Percentiles rank a stretch among this genome's conserved stretches.
Evolutionary conservation across 1,139 yeast species (phyloP).

Genomic region (Lodderomyces jiufengensis): DNA sequence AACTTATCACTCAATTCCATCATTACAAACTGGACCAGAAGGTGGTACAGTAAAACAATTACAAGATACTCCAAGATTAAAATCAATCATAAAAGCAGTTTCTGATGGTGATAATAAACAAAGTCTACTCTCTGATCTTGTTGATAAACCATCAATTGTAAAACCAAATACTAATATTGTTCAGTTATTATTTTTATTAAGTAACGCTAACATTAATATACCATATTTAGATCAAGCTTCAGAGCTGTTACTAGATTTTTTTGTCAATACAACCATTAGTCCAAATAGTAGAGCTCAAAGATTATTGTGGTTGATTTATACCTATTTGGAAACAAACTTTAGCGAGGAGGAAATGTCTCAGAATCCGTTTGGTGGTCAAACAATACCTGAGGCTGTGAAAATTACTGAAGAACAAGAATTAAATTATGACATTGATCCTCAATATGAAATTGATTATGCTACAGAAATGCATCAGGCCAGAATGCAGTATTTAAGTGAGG

Average conservation of each 20-base stretch:
- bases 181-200: slow-evolving; percentile 69
- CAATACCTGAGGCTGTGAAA: slow-evolving; percentile 47
- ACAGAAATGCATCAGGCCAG: slow-evolving; percentile 64
- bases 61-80: slow-evolving; percentile 92
- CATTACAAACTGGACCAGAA: slow-evolving; percentile 67
- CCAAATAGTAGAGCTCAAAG: slow-evolving; percentile 68
- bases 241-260: slow-evolving; percentile 57
- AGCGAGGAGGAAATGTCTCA: slow-evolving; percentile 45
- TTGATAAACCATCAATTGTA: slow-evolving; percentile 24
- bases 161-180: slow-evolving; percentile 59
- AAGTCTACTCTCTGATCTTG: slow-evolving; percentile 44
- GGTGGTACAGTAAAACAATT: slow-evolving; percentile 61
- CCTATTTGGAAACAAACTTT: slow-evolving; percentile 72
- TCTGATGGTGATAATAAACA: slow-evolving; percentile 49
- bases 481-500: slow-evolving; percentile 50
- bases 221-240: slow-evolving; percentile 16
- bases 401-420: slow-evolving; percentile 36
- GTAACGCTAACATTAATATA: slow-evolving; percentile 48
- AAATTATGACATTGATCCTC: slow-evolving; percentile 65
- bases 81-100: slow-evolving; percentile 80
- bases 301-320: slow-evolving; percentile 80
- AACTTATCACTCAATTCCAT: slow-evolving; percentile 91
- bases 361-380: slow-evolving; percentile 64
- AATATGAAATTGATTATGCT: slow-evolving; percentile 69
- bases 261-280: slow-evolving; percentile 49